phyloP scores from a whole-genome alignment of 495 filamentous ascomycete species.

The Cladorrhinum samala region DNA sequence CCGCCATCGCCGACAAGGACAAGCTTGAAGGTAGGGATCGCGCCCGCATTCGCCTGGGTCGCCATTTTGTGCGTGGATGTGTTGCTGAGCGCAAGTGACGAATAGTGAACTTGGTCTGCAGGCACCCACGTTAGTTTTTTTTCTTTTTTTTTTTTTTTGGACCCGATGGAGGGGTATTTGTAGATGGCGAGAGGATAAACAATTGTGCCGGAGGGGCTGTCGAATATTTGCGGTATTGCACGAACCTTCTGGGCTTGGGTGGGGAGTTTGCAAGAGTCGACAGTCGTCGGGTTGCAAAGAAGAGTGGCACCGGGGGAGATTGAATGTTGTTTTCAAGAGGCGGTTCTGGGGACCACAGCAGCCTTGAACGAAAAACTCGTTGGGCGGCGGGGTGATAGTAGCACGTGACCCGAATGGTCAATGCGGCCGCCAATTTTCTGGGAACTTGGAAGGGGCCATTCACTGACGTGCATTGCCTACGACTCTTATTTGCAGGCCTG shows the following conservation, averaged over 20 bases:
- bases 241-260: constrained; percentile 21
- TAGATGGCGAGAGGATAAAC: constrained; percentile 3
- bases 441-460: not conserved
- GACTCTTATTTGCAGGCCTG: not conserved
- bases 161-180: constrained; percentile 13
- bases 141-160: no score
- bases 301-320: constrained; percentile 21
- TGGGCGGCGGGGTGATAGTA: constrained; percentile 30
- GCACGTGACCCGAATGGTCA: constrained; percentile 26
- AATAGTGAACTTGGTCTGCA: constrained; percentile 28
- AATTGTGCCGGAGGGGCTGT: not conserved
- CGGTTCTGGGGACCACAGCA: constrained; percentile 23
- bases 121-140: constrained; percentile 18
- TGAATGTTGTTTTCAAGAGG: constrained; percentile 31
- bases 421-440: constrained; percentile 13
- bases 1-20: constrained; percentile 99
- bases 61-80: constrained; percentile 50
- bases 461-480: not conserved
- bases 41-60: constrained; percentile 26
- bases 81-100: constrained; percentile 17
- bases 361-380: constrained; percentile 35
- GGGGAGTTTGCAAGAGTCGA: constrained; percentile 10
- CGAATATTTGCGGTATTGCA: constrained; percentile 2
- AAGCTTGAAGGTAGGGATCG: constrained; percentile 88
- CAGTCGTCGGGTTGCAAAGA: constrained; percentile 25